Percentiles rank a stretch among this genome's conserved stretches.
Evolutionary conservation across 768 basidiomycete species (phyloP).

Genomic region (Fibroporia radiculosa): DNA sequence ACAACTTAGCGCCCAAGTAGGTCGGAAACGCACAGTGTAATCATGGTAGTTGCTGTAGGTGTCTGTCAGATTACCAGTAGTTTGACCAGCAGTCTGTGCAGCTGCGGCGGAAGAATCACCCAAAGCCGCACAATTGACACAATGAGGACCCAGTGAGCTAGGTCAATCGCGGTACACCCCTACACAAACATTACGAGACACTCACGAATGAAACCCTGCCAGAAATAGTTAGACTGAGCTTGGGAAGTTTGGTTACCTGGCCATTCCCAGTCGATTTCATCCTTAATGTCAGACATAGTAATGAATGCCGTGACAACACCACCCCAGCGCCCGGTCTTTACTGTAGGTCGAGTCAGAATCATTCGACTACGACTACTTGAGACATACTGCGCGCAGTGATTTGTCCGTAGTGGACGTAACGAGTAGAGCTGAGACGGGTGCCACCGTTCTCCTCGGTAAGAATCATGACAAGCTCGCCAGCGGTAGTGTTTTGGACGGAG

Average conservation of each 20-base stretch:
- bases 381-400: constrained; percentile 54
- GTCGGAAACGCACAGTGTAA: constrained; percentile 49
- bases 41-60: constrained; percentile 69
- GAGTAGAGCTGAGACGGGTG: constrained; percentile 70
- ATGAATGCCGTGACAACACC: constrained; percentile 84
- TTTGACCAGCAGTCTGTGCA: constrained; percentile 40
- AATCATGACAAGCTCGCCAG: constrained; percentile 58
- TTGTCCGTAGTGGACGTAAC: constrained; percentile 75
- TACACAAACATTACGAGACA: constrained; percentile 7
- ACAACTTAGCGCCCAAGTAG: neutral
- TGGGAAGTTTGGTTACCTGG: constrained; percentile 53
- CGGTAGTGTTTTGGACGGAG: constrained; percentile 49
- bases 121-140: neutral
- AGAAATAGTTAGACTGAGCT: constrained; percentile 78
- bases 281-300: constrained; percentile 74
- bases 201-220: constrained; percentile 65
- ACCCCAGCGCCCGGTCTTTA: constrained; percentile 73
- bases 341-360: constrained; percentile 25
- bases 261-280: constrained; percentile 87
- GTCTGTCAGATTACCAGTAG: constrained; percentile 43
- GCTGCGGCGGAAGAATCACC: constrained; percentile 28
- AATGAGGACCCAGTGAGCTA: neutral
- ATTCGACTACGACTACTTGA: too few species aligned
- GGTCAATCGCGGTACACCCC: neutral
- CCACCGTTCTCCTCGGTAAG: constrained; percentile 70